A percentile compares a stretch with the other conserved stretches of the same genome.
Evolutionary conservation across 2,329 filamentous ascomycete species (phyloP).

Genomic region (Paraphoma sp.): DNA sequence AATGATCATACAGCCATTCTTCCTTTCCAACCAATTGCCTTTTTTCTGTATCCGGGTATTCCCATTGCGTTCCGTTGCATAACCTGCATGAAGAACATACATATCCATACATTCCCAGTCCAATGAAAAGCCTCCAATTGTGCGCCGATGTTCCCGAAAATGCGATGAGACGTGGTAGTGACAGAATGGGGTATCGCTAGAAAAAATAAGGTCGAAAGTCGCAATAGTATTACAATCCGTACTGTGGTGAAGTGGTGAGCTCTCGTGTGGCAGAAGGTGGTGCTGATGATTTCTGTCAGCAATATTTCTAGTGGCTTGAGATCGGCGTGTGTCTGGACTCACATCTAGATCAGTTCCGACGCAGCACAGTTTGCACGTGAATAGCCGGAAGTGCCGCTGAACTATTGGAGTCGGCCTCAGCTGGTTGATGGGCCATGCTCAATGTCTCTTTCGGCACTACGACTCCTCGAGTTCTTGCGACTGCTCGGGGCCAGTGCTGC

Average conservation of each 20-base stretch:
- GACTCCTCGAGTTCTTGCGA: constrained; percentile 2
- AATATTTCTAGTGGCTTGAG: neutral
- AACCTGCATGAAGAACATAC: neutral
- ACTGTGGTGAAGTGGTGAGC: neutral
- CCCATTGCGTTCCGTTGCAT: too few relatives aligned
- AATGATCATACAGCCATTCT: too few relatives aligned
- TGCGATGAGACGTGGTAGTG: neutral
- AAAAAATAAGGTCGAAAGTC: neutral
- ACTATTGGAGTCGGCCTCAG: neutral
- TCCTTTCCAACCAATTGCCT: too few relatives aligned
- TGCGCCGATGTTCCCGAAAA: neutral
- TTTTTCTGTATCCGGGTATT: too few relatives aligned
- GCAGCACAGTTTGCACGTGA: too few relatives aligned
- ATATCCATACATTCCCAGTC: neutral
- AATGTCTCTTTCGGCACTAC: constrained; percentile 6
- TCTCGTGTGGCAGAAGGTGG: neutral
- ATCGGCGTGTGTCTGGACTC: neutral
- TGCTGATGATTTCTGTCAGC: neutral
- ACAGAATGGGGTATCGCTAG: neutral
- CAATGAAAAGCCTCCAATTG: neutral
- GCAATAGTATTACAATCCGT: neutral
- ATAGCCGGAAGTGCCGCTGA: too few relatives aligned
- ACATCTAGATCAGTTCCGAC: neutral
- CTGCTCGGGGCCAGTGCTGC: constrained; percentile 17
- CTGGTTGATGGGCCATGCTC: constrained; percentile 8